Evolutionary conservation across 176 grass and related monocot genomes (phyloP).

Genomic region (bread wheat (Triticum aestivum)): IWGSC_CS_RefSeq_v2.1 NC_057804.1:40763847-40764346

Average conservation of each 20-base stretch:
- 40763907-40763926: conserved; percentile 96
- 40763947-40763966: conserved; percentile 94
- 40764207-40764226: background rate
- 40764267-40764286: background rate
- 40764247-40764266: background rate
- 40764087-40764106: background rate
- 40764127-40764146: background rate
- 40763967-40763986: conserved; percentile 91
- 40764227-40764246: background rate
- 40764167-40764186: background rate
- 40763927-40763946: conserved; percentile 96
- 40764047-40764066: background rate
- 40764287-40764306: background rate
- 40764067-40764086: background rate
- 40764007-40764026: conserved; percentile 28
- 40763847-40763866: too few species aligned
- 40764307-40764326: background rate
- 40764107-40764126: background rate
- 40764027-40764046: background rate
- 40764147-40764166: background rate
- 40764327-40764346: background rate
- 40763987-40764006: conserved; percentile 96
- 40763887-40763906: conserved; percentile 54
- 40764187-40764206: background rate
- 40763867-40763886: too few species aligned